Evolutionary conservation across 441 rosid genomes (phyloP).

Genomic region (Eutrema salsugineum): DNA sequence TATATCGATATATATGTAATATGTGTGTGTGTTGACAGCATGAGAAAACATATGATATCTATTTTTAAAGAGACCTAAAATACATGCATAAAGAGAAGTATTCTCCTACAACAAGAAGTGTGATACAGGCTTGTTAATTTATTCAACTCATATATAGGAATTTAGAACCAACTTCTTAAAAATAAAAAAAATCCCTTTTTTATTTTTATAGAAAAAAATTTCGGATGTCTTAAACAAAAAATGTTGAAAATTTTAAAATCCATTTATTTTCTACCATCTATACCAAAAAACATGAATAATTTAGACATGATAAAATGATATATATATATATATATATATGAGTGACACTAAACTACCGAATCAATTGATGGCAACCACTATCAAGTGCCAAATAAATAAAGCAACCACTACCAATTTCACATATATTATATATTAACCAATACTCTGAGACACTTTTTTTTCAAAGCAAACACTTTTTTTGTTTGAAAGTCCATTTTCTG

Average conservation of each 20-base stretch:
- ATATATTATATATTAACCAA: not conserved
- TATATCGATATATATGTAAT: too few relatives aligned
- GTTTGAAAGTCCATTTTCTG: not conserved
- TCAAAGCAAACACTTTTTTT: not conserved
- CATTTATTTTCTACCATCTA: not conserved
- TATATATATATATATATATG: not conserved
- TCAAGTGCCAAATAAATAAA: not conserved
- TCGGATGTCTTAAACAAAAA: not conserved
- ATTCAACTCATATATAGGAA: not conserved
- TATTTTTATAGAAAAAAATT: not conserved
- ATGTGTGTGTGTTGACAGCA: not conserved
- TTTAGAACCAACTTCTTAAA: not conserved
- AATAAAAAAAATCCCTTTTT: not conserved
- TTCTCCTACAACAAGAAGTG: not conserved
- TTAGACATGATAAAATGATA: not conserved
- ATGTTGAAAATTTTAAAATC: not conserved
- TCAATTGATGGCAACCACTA: conserved; percentile 10
- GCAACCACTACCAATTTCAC: not conserved
- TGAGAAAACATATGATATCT: not conserved
- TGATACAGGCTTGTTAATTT: not conserved
- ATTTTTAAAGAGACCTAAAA: not conserved
- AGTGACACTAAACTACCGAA: not conserved
- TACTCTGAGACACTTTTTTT: not conserved
- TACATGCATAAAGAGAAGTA: not conserved
- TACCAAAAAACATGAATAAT: not conserved